Evolutionary conservation across 1,284 basidiomycete species (phyloP), one percentile per base, ranked within the genome.

Genomic region (Cryptococcus sp.): DNA sequence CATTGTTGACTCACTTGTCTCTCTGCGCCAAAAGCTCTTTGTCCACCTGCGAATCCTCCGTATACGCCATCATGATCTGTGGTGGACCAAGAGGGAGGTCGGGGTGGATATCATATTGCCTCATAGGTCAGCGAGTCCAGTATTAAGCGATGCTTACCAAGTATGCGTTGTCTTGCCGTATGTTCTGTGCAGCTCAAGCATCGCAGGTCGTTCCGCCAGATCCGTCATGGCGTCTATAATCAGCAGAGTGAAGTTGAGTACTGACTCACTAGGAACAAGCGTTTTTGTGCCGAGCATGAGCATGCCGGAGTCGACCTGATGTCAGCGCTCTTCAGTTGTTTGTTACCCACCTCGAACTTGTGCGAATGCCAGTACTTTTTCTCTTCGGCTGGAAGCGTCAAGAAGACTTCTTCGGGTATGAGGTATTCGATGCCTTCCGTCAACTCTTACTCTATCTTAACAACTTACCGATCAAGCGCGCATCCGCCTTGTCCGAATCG

Each of bases 91-190:
- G 72, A 2, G 84, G 84, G 3, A 85, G 66, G 39, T 83, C 78
- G 0, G 83, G 80, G 53, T 78, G 54, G 16, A 71, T 70, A 62
- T 84, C 83, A 57, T 66, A 67, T 48, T 66, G 61, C 74, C 75
- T 74, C 73, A 74, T 73, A 35, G 13, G 31, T 17, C 6, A 35
- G 19, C 17, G 35, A 54, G 22, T 25, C 17, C 0, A 48, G 41
- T n/a, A 11, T 13, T 16, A 16, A 31, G 5, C 8, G 45, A 17
- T 20, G 70, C 73, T 19, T 69, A 76, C 81, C 83, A 83, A 8
- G 82, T 83, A 55, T 83, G 82, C 23, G 83, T 81, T 0, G 81
- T 81, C 76, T 84, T 85, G 50, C 82, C 83, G 60, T 84, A 84
- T 1, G 82, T 82, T 54, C 77, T 75, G 58, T 84, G 81, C 3